Base-by-base conservation (phyloP, 148 eudicot genomes). In the Spergularia bocconei region DNA sequence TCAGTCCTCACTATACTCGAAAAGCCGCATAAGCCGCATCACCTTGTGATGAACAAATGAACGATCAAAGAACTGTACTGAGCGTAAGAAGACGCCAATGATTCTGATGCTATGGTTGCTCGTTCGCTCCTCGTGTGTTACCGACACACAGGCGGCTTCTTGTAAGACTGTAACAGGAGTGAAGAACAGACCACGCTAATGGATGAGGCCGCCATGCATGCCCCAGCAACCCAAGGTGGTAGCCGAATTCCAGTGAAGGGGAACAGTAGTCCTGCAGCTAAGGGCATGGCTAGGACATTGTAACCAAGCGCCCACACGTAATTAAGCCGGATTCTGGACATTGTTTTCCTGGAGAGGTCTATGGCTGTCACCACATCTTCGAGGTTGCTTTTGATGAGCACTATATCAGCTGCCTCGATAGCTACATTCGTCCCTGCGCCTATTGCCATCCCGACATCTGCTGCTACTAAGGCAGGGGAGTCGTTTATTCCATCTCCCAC, bases 401-500 rank as follows among this genome's bases (percentile, higher is more conserved):
- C 98, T 72, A 94, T 79, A 72, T 91, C 98, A 51, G 98, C 98
- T 63, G 98, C 98, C 83, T 94, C 98, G 53, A 94, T 94, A 1
- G 98, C 98, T 52, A 94, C 91, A 77, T 94, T 92, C 56, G 98
- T 94, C 62, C 98, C 97, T 1, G 97, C 97, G 6, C 98, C 98
- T 61, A 94, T 94, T 63, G 98, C 98, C 97, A 94, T 87, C 55
- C 98, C 98, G 15, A 94, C 97, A 72, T 94, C 96, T 64, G 98
- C 93, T 57, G 96, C 98, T 57, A 77, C 98, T 48, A 94, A 79
- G 44, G 97, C 98, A 14, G 98, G 98, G 8, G 98, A 94, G 83
- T 94, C 98, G 10, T 94, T 94, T 78, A 94, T 94, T 68, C 98
- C 97, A n/a, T 94, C 98, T 79, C 98, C 98, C 41, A 94, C 96